These are phyloP conservation scores for Tylopilus microsporus DNA, from an alignment of 1,284 basidiomycete species.

Conservation along the genomic window DNA sequence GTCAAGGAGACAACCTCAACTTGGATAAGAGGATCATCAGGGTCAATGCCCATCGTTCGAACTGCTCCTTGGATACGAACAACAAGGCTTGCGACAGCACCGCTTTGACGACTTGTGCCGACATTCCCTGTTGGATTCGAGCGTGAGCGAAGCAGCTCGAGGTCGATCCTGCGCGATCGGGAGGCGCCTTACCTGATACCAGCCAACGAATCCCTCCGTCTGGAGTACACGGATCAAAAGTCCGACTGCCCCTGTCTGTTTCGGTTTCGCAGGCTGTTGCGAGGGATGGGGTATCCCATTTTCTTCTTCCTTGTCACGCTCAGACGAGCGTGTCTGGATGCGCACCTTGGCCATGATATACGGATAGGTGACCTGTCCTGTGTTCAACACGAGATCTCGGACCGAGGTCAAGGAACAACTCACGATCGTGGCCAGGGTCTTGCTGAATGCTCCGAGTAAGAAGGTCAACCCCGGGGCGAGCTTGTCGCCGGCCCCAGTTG, in stretches of 20 bases:
- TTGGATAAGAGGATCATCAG: conserved; percentile 52
- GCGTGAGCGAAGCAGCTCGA: neutral
- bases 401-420: conserved; percentile 31
- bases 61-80: conserved; percentile 81
- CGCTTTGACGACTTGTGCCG: conserved; percentile 86
- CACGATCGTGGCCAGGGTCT: conserved; percentile 93
- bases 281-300: conserved; percentile 32
- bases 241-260: conserved; percentile 70
- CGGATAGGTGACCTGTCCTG: conserved; percentile 75
- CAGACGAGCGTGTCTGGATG: conserved; percentile 77
- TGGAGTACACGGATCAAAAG: conserved; percentile 72
- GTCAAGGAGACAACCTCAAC: conserved; percentile 13
- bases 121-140: conserved; percentile 66
- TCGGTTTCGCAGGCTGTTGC: conserved; percentile 33
- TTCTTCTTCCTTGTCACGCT: conserved; percentile 42
- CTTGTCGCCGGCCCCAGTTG: conserved; percentile 48
- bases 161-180: conserved; percentile 8
- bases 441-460: conserved; percentile 87
- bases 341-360: conserved; percentile 98
- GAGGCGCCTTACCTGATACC: conserved; percentile 91
- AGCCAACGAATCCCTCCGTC: conserved; percentile 78
- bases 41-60: conserved; percentile 69
- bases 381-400: neutral
- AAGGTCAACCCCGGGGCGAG: conserved; percentile 82
- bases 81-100: conserved; percentile 78